phyloP scores from a whole-genome alignment of 2,329 filamentous ascomycete genomes.

The Whalleya microplaca region DNA sequence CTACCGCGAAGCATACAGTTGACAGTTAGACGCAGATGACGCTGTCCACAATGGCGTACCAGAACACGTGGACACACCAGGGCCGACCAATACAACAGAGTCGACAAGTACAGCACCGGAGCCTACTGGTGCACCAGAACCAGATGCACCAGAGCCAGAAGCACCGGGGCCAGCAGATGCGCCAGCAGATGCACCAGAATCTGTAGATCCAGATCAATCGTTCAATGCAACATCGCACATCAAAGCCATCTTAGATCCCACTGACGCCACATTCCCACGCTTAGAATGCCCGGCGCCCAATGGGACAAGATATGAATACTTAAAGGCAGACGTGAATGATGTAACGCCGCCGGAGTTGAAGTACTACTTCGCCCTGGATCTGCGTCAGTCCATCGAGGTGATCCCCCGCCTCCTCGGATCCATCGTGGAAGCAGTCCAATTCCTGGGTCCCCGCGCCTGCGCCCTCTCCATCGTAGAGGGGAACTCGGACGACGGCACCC shows the following conservation, averaged over 20 bases:
- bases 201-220: slow-evolving; percentile 4
- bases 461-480: slow-evolving; percentile 60
- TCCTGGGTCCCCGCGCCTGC: slow-evolving; percentile 54
- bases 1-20: neutral
- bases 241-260: slow-evolving; percentile 35
- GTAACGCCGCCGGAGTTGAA: slow-evolving; percentile 15
- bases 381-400: slow-evolving; percentile 48
- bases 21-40: neutral
- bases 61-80: neutral
- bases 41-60: neutral
- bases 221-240: slow-evolving; percentile 26
- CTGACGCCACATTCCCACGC: slow-evolving; percentile 25
- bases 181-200: neutral
- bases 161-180: too few relatives aligned
- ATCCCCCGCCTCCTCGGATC: slow-evolving; percentile 56
- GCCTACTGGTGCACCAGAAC: too few relatives aligned
- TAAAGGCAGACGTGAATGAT: neutral
- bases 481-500: slow-evolving; percentile 57
- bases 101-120: too few relatives aligned
- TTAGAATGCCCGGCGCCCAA: slow-evolving; percentile 36
- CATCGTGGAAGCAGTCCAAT: slow-evolving; percentile 52
- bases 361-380: slow-evolving; percentile 58
- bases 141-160: neutral
- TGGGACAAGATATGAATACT: slow-evolving; percentile 19
- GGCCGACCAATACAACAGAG: too few relatives aligned